phyloP scores from a whole-genome alignment of 2,329 filamentous ascomycete genomes.

The Huntiella savannae region DNA sequence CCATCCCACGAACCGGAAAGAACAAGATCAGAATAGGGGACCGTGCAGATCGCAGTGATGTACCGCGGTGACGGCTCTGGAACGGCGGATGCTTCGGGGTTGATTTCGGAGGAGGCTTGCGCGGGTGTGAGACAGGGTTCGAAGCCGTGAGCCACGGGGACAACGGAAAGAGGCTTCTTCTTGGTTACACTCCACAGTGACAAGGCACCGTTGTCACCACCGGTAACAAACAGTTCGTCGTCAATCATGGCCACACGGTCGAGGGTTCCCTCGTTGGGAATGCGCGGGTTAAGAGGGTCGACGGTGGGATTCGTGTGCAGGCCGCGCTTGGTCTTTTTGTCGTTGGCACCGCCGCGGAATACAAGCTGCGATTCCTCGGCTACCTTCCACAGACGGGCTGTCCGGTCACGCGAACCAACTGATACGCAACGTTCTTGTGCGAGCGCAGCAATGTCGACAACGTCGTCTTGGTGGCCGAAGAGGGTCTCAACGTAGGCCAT shows the following conservation, averaged over 20 bases:
- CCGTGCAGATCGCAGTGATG: slow-evolving; percentile 71
- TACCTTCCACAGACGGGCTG: slow-evolving; percentile 88
- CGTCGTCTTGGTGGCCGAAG: slow-evolving; percentile 86
- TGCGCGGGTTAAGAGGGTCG: slow-evolving; percentile 22
- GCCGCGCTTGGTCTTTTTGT: slow-evolving; percentile 24
- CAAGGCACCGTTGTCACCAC: slow-evolving; percentile 75
- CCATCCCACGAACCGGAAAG: slow-evolving; percentile 93
- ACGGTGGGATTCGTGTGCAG: slow-evolving; percentile 11
- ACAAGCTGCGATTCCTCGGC: slow-evolving; percentile 89
- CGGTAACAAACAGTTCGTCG: slow-evolving; percentile 77
- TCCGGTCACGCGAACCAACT: slow-evolving; percentile 78
- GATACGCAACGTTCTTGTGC: slow-evolving; percentile 77
- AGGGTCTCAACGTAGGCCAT: slow-evolving; percentile 88
- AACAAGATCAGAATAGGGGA: slow-evolving; percentile 81
- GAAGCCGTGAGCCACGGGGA: slow-evolving; percentile 67
- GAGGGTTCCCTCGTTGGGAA: slow-evolving; percentile 64
- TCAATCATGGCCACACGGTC: slow-evolving; percentile 83
- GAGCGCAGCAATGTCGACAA: slow-evolving; percentile 66
- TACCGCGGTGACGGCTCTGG: slow-evolving; percentile 55
- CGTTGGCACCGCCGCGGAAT: slow-evolving; percentile 64
- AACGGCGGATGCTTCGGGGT: slow-evolving; percentile 40
- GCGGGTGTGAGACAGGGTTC: slow-evolving; percentile 51
- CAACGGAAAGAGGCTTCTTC: slow-evolving; percentile 78
- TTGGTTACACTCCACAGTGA: slow-evolving; percentile 78
- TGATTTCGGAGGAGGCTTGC: slow-evolving; percentile 52